Base-by-base conservation (phyloP, 1,139 yeast species). In the Arxiozyma bovina region DNA sequence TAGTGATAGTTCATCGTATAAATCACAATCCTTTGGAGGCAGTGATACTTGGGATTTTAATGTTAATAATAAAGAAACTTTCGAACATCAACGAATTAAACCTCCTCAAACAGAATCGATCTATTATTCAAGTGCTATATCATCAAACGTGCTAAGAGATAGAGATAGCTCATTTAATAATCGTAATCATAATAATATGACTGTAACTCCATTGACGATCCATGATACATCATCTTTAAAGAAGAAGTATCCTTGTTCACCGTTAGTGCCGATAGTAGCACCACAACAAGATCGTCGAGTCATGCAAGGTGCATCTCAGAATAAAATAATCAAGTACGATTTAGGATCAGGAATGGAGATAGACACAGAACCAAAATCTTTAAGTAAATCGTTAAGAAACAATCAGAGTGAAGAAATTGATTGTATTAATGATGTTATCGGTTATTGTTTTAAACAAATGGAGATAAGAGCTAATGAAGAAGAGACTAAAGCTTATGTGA, bases 401-500 rank as follows among this genome's bases (percentile, higher is more conserved):
- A 41, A 34, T 41, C 45, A 57, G 48, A 38, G 53, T 18, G 63
- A 61, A 42, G 64, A 62, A 7, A 60, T 73, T 44, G 71, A 73
- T 56, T 72, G 69, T 54, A 62, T 70, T 47, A 70, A 72, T 47
- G 72, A 73, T 53, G 69, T 75, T 1, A 61, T 77, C 8, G 60
- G 70, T 21, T 69, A 68, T 60, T 73, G 77, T 53, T 70, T 78
- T 44, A 70, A 67, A 55, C 71, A 77, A 58, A 82, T 81, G 46
- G 70, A 74, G 50, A 69, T 65, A 38, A 71, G 88, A 52, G 85
- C 85, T 2, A 73, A 73, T 50, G 72, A 75, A 22, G 68, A 66
- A 15, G 73, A 69, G n/a, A 79, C 87, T 0, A 76, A 72, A 56
- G 56, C 59, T 4, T 70, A 76, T 4, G 84, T 82, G 18, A 66